These are phyloP conservation scores for Zhuliangozyma parablackwelliae DNA, from an alignment of 1,139 yeast species.

Conservation along the genomic window DNA sequence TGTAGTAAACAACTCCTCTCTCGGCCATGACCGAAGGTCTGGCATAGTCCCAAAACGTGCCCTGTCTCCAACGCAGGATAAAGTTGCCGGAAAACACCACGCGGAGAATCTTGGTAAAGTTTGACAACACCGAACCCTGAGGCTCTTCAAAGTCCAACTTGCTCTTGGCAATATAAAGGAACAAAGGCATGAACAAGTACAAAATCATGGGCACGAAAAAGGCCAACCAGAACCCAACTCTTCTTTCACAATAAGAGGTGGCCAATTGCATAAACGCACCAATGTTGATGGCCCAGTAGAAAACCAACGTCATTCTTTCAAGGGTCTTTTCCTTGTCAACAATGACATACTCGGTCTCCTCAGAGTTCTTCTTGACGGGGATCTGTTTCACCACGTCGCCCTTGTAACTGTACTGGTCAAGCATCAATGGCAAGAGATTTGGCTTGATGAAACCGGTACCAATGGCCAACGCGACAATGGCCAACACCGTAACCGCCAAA, in stretches of 20 bases:
- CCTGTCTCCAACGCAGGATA: constrained; percentile 21
- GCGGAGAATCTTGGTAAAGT: constrained; percentile 20
- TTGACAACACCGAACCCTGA: constrained; percentile 47
- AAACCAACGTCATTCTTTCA: constrained; percentile 70
- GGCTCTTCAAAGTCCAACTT: constrained; percentile 35
- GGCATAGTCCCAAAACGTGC: constrained; percentile 52
- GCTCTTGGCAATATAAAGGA: constrained; percentile 35
- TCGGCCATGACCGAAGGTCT: constrained; percentile 45
- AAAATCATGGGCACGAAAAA: constrained; percentile 54
- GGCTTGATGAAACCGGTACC: constrained; percentile 53
- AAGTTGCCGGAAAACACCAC: constrained; percentile 26
- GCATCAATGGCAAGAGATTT: constrained; percentile 46
- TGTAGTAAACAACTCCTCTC: constrained; percentile 35
- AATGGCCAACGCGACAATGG: constrained; percentile 34
- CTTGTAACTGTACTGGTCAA: constrained; percentile 51
- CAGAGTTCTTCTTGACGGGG: constrained; percentile 38
- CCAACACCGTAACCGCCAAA: constrained; percentile 30
- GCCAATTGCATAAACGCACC: constrained; percentile 79
- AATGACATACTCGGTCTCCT: constrained; percentile 35
- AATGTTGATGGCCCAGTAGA: constrained; percentile 76
- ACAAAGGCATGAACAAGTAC: constrained; percentile 45
- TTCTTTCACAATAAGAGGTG: constrained; percentile 66
- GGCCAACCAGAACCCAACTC: constrained; percentile 76
- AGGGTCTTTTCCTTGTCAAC: constrained; percentile 68
- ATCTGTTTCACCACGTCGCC: constrained; percentile 56